Conservation (phyloP, 2,329 filamentous ascomycete species). For the Ophiosphaerella korrae region DNA sequence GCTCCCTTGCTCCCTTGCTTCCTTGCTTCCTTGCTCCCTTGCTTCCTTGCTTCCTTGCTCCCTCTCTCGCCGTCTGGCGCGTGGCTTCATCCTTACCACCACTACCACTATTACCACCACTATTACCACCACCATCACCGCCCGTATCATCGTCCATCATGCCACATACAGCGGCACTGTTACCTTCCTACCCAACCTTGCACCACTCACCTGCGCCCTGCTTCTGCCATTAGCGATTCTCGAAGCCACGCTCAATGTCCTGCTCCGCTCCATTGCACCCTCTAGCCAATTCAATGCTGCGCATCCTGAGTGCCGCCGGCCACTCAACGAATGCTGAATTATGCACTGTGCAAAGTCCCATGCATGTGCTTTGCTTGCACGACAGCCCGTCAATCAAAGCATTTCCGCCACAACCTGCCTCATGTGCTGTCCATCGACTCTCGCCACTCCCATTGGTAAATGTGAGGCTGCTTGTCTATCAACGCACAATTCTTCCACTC, state of each 20-base stretch:
- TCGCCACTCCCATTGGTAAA: neutral
- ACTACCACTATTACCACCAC: too few species aligned
- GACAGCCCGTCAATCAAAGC: conserved; percentile 31
- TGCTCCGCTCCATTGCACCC: neutral
- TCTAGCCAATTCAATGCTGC: conserved; percentile 22
- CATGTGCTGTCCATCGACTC: conserved; percentile 2
- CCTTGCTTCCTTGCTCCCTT: neutral
- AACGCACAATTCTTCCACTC: too few species aligned
- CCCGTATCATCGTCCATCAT: neutral
- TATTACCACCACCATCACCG: too few species aligned
- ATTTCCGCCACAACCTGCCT: conserved; percentile 8
- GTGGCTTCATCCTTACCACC: conserved; percentile 13
- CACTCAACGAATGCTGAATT: conserved; percentile 11
- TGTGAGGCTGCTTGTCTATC: neutral
- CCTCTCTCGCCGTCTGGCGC: conserved; percentile 19
- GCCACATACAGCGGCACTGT: conserved; percentile 8
- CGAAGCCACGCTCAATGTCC: conserved; percentile 3
- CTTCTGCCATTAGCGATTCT: conserved; percentile 9
- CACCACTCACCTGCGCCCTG: conserved; percentile 1
- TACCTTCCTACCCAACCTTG: conserved; percentile 6
- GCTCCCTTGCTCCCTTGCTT: neutral
- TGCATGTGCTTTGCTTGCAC: conserved; percentile 31
- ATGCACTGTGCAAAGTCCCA: conserved; percentile 23
- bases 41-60: neutral
- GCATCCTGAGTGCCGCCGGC: conserved; percentile 18